phyloP scores from a whole-genome alignment of 2,329 filamentous ascomycete genomes.

The Fusarium sp. region DNA sequence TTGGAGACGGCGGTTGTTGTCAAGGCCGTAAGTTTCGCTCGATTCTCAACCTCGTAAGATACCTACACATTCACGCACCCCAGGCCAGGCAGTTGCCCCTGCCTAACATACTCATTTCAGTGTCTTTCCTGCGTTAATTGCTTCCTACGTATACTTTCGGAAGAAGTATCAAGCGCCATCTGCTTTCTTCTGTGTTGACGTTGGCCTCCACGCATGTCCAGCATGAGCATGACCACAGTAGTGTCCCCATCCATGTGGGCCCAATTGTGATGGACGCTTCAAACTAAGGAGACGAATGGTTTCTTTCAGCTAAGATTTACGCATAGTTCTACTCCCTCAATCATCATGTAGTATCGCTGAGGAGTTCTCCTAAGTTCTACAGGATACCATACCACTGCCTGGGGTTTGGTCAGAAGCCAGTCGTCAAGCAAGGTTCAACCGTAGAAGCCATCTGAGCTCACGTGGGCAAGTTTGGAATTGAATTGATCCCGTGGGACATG shows the following conservation, averaged over 20 bases:
- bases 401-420: background rate
- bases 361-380: background rate
- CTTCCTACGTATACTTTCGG: background rate
- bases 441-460: background rate
- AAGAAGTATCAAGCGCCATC: background rate
- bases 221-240: background rate
- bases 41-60: background rate
- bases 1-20: too few relatives aligned
- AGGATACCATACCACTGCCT: background rate
- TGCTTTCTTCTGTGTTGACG: background rate
- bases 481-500: background rate
- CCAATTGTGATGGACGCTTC: background rate
- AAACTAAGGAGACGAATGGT: too few relatives aligned
- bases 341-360: background rate
- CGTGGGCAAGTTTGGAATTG: background rate
- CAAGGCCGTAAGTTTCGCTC: background rate
- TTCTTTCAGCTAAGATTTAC: background rate
- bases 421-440: background rate
- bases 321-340: background rate
- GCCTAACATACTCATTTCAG: too few relatives aligned
- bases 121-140: rapidly evolving
- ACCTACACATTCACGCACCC: background rate
- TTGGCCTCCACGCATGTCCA: background rate
- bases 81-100: background rate
- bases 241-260: background rate